Evolutionary conservation across 352 stramenopile genomes (phyloP).

Genomic region (Phytophthora citricola): DNA sequence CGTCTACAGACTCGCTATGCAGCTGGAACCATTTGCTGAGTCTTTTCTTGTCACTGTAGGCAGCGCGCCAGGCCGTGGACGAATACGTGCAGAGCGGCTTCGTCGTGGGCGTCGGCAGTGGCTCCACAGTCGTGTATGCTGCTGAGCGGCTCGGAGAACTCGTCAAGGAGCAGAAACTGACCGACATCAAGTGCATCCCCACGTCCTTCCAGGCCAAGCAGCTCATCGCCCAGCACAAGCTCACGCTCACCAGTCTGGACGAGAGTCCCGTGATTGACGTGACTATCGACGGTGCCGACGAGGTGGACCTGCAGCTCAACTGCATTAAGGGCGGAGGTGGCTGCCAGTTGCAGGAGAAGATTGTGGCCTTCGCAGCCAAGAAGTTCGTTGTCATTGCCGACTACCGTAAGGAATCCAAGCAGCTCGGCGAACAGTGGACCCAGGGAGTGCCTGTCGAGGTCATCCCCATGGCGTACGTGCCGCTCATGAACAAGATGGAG

Average conservation of each 20-base stretch:
- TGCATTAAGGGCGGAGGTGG: conserved; percentile 98
- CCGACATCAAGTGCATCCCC: conserved; percentile 96
- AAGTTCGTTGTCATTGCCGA: conserved; percentile 98
- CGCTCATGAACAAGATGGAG: conserved; percentile 84
- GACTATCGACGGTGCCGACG: conserved; percentile 98
- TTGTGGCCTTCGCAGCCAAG: conserved; percentile 94
- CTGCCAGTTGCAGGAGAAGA: conserved; percentile 95
- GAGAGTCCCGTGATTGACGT: conserved; percentile 94
- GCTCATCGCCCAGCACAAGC: conserved; percentile 83
- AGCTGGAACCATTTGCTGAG: not conserved
- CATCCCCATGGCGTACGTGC: conserved; percentile 97
- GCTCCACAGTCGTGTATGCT: conserved; percentile 98
- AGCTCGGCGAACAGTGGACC: conserved; percentile 89
- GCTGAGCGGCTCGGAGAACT: conserved; percentile 96
- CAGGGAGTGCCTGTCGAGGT: conserved; percentile 97
- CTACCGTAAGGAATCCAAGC: conserved; percentile 91
- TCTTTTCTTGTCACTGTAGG: conserved; percentile 39
- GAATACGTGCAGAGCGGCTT: conserved; percentile 95
- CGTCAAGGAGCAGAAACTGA: conserved; percentile 91
- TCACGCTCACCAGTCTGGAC: conserved; percentile 85
- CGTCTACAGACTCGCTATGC: not conserved
- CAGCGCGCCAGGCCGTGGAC: conserved; percentile 89
- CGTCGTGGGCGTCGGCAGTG: conserved; percentile 97
- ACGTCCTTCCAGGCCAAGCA: conserved; percentile 98
- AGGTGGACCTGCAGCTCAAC: conserved; percentile 97